Base-by-base conservation (phyloP, 2,329 filamentous ascomycete species). In the Pyricularia pennisetigena region DNA sequence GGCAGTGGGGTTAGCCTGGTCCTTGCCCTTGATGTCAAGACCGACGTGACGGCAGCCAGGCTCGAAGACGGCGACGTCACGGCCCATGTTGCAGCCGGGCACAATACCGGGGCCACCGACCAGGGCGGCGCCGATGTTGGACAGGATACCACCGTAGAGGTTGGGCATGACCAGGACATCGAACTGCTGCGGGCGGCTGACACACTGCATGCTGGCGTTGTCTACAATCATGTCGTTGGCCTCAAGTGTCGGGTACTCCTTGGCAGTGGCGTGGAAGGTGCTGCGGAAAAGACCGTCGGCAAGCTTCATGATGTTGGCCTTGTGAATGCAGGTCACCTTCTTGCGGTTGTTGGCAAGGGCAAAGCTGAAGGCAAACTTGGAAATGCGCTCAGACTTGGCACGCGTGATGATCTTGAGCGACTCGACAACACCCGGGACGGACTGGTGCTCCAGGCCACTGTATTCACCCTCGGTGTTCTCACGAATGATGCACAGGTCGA, bases 271-370 rank as follows among this genome's bases (percentile, higher is more conserved):
- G 85, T 97, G 93, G 87, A 98, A 96, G 74, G 95, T 98, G 84
- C 90, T 94, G 80, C 95, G 91, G 92, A 99, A 99, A 69, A 99
- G 91, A 82, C 95, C 95, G 75, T 99, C 95, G 79, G 94, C 94
- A 70, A 99, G 87, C 88, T 99, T 99, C 95, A 99, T 99, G 85
- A 99, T 99, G 87, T 99, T 99, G 83, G 95, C 95, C 88, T 99
- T 99, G 90, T 99, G 95, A 79, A 99, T 98, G 85, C 94, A 97
- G 74, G 95, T 98, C 69, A 99, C 93, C 91, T 98, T 98, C 87
- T 96, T 94, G 79, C 95, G 89, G 88, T 96, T 94, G 87, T 99
- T 99, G 82, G 95, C 95, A 69, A 98, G 90, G 69, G 95, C 95
- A 78, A 99, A 99, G 78, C 91, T 90, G 81, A 98, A 98, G 73